These are phyloP conservation scores for Apiospora rasikravindrae DNA, from an alignment of 2,329 filamentous ascomycete species.

Conservation along the genomic window DNA sequence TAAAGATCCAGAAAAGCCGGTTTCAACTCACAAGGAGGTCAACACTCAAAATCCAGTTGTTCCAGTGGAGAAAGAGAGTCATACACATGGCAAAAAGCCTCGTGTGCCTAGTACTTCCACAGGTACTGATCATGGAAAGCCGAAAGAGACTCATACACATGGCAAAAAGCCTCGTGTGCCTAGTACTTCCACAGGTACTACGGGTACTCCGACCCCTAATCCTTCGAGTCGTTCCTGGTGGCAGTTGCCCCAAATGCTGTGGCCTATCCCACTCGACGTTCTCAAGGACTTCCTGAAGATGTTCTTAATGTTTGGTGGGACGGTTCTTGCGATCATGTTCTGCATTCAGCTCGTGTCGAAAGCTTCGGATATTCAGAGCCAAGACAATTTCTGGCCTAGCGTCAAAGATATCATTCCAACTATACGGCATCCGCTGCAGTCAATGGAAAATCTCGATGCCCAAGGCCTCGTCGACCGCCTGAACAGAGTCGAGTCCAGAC, in stretches of 20 bases:
- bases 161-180: background rate
- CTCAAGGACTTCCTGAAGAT: background rate
- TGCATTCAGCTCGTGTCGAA: background rate
- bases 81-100: background rate
- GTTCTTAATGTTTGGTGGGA: background rate
- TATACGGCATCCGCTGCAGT: constrained; percentile 16
- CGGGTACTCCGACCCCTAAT: background rate
- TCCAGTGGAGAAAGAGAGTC: background rate
- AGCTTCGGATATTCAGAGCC: background rate
- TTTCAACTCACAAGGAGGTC: too few species aligned
- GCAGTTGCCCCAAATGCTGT: background rate
- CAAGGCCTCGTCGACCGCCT: constrained; percentile 25
- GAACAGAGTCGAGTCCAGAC: constrained; percentile 35
- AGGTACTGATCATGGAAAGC: background rate
- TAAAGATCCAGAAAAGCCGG: too few species aligned
- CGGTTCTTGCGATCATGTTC: background rate
- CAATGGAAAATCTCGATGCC: background rate
- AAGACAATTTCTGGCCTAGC: constrained; percentile 5
- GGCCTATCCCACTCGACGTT: background rate
- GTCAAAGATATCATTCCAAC: constrained; percentile 29
- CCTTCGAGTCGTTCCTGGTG: background rate
- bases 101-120: background rate
- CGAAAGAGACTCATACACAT: background rate
- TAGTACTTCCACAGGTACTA: background rate
- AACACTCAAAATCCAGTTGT: background rate